Conservation (phyloP, 2,329 filamentous ascomycete species). For the Mollisiaceae sp. region DNA sequence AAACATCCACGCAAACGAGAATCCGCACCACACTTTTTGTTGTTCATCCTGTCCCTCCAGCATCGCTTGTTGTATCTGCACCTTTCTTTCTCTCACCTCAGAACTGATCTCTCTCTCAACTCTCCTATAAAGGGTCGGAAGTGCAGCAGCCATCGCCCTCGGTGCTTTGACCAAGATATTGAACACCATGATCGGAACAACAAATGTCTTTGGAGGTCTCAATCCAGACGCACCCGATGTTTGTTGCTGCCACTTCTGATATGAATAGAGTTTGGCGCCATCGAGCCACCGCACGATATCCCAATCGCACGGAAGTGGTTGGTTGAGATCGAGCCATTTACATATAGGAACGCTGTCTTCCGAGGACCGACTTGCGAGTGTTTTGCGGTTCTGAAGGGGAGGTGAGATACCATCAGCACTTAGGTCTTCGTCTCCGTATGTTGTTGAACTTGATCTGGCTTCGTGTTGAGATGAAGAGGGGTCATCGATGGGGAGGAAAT, state of each 20-base stretch:
- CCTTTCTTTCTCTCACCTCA: neutral
- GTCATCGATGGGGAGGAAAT: neutral
- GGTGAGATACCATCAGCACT: too few species aligned
- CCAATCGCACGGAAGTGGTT: neutral
- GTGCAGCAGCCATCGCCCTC: neutral
- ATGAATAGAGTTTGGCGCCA: neutral
- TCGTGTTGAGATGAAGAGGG: too few species aligned
- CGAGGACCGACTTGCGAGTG: too few species aligned
- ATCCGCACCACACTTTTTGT: neutral
- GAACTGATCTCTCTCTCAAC: neutral
- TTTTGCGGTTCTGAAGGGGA: neutral
- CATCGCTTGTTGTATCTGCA: neutral
- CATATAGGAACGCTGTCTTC: neutral
- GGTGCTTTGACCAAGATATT: neutral
- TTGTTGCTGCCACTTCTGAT: neutral
- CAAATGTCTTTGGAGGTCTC: neutral
- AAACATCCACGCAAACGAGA: constrained; percentile 1
- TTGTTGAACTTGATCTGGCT: neutral
- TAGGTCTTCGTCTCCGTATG: neutral
- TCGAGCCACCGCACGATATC: neutral
- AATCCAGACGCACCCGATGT: neutral
- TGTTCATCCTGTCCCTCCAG: neutral
- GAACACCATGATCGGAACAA: neutral
- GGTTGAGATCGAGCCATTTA: neutral
- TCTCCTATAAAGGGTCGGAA: neutral